Base-by-base conservation (phyloP, 2,329 filamentous ascomycete species). In the Penicillium nordicum region DNA sequence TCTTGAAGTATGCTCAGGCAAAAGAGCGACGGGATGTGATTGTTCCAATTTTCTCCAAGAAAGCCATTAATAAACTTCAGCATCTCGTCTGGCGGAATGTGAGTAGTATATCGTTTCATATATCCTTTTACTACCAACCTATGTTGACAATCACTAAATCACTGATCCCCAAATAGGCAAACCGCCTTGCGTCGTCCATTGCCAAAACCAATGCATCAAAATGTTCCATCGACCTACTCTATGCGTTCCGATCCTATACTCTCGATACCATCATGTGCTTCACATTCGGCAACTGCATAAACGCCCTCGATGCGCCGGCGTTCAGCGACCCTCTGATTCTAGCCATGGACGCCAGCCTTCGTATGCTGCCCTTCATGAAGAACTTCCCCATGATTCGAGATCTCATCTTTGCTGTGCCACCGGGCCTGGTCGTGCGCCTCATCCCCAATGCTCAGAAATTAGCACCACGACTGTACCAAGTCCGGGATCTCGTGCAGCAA, bases 211-310 rank as follows among this genome's bases (percentile, higher is more conserved):
- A 49, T 49, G 46, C 46, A 10, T 21, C 46, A 14, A 30, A 49
- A 21, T 16, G 11, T 2, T 49, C 46, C 5, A 8, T 40, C 12
- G 34, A 49, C 11, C n/a, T 49, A 5, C 34, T 49, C 8, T 49
- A 49, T 9, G 46, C 46, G 6, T 49, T 40, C 8, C 34, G 55
- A n/a, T 57, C 55, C 21, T 57, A 47, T 18, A 57, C 55, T 6
- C 55, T 57, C 14, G 55, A 57, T 12, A 57, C 55, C 4, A 57
- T 57, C 4, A 57, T 57, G 55, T 57, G 55, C 27, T 54, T 57
- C 55, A 57, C 55, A 9, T 57, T 57, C 12, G 55, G 55, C 2
- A 53, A 48, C 32, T 54, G 43, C 37, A 44, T 57, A 36, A 54
- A 57, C 29, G 55, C 55, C 18, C 34, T 53, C 14, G 55, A 57